Conservation (phyloP, 139 green algal genomes). For the Chlorella sp. region DNA sequence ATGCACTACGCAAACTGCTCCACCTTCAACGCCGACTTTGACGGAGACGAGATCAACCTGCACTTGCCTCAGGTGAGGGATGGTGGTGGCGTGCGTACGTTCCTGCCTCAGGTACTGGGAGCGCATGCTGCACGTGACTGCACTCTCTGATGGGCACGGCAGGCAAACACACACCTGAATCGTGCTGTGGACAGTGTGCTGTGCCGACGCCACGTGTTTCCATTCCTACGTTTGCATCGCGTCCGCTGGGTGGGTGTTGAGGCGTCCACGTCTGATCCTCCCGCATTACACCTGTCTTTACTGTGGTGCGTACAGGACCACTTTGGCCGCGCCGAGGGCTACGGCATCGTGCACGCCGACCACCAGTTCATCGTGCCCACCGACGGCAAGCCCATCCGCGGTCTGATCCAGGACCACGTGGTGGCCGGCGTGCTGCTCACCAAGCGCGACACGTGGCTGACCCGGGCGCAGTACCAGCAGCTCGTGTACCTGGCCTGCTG, state of each 20-base stretch:
- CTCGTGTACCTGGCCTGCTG: constrained; percentile 64
- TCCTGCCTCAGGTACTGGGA: no score
- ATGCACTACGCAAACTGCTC: constrained; percentile 99
- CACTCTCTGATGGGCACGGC: no score
- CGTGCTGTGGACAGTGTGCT: no score
- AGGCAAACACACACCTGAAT: no score
- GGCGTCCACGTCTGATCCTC: no score
- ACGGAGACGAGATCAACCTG: constrained; percentile 99
- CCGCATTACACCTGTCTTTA: no score
- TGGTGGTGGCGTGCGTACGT: no score
- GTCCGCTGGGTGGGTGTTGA: no score
- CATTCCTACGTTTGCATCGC: no score
- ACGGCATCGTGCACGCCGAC: constrained; percentile 89
- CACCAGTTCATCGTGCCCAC: constrained; percentile 95
- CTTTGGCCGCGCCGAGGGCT: constrained; percentile 84
- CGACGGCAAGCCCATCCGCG: constrained; percentile 84
- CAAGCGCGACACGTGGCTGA: constrained; percentile 80
- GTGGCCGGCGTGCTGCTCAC: constrained; percentile 75
- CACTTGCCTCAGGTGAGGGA: constrained; percentile 82
- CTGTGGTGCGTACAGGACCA: constrained; percentile 69
- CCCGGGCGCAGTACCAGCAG: constrained; percentile 63
- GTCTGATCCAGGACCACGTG: constrained; percentile 98
- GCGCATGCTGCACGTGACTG: no score
- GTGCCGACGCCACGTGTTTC: no score
- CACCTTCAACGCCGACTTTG: constrained; percentile 97